Base-by-base conservation (phyloP, 176 grass and related monocot species). In the Hyparrhenia diplandra region DNA sequence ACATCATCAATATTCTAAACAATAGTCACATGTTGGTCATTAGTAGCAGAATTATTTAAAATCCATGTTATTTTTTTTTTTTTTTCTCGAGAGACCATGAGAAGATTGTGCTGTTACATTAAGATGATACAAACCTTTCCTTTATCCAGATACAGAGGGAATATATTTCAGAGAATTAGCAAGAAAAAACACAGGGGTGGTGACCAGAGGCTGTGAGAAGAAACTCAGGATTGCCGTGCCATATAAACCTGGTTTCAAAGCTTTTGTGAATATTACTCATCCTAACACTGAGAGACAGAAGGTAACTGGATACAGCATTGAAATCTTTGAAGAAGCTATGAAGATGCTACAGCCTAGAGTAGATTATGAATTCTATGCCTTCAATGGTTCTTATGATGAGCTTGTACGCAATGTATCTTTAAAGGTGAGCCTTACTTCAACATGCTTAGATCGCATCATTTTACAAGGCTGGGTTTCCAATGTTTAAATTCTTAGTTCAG, bases 291-390 rank as follows among this genome's bases (percentile, higher is more conserved):
- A 82, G 47, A 34, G 14, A 13, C 77, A 81, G 3, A 58, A 61
- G 39, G 51, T 91, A 42, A 82, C 83, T n/a, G 89, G 92, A 13
- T 91, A 84, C 61, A 71, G 88, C 83, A 85, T 94, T 20, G 86
- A 91, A 55, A 68, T 94, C 31, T 94, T 91, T 1, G 8, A 87
- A 10, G 39, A 68, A 2, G 80, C 76, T 46, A 34, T 87, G 55
- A 11, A 39, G 54, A 80, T 59, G 67, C 77, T 94, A 41, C 77
- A 63, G n/a, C 62, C 79, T 34, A 1, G 6, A 2, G 64, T 41
- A 4, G 18, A 12, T 13, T 88, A 90, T 75, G 21, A 88, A 2
- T 78, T 31, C 21, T 10, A 13, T 23, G 30, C 14, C 57, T 64
- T 85, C 6, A 0, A 17, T 0, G 66, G 31, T n/a, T 10, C 67